Conservation (phyloP, 305 asterid species). For the Fraxinus angustifolia region DNA sequence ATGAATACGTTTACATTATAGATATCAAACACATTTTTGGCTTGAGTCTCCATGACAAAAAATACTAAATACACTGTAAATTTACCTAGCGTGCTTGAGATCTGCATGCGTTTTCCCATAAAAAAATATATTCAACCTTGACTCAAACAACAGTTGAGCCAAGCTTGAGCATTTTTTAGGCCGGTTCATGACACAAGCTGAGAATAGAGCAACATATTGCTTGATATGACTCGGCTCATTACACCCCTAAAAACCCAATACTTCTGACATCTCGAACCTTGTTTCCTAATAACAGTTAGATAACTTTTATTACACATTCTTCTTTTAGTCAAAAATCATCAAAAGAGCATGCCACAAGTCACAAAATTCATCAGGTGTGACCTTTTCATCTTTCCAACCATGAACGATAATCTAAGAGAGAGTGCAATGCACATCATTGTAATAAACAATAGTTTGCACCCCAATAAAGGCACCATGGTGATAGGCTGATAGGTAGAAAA, state of each 20-base stretch:
- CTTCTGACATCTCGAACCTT: not conserved
- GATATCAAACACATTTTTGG: not conserved
- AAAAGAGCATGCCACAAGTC: not conserved
- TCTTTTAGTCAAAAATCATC: not conserved
- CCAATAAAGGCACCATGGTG: not conserved
- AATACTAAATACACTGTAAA: not conserved
- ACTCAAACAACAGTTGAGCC: not conserved
- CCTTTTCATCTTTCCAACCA: not conserved
- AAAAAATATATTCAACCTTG: not conserved
- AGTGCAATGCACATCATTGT: not conserved
- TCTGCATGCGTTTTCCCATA: not conserved
- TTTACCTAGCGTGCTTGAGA: not conserved
- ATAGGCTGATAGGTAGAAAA: not conserved
- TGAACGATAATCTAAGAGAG: not conserved
- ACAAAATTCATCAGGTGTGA: not conserved
- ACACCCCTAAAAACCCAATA: not conserved
- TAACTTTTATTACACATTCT: not conserved
- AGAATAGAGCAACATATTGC: not conserved
- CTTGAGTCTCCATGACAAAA: not conserved
- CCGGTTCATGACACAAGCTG: not conserved
- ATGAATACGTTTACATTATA: not conserved
- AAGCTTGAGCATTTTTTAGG: not conserved
- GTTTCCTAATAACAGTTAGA: not conserved
- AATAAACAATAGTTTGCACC: not conserved
- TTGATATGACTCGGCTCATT: not conserved